Evolutionary conservation across 2,329 filamentous ascomycete genomes (phyloP).

Genomic region (Aspergillus oerlinghausenensis): DNA sequence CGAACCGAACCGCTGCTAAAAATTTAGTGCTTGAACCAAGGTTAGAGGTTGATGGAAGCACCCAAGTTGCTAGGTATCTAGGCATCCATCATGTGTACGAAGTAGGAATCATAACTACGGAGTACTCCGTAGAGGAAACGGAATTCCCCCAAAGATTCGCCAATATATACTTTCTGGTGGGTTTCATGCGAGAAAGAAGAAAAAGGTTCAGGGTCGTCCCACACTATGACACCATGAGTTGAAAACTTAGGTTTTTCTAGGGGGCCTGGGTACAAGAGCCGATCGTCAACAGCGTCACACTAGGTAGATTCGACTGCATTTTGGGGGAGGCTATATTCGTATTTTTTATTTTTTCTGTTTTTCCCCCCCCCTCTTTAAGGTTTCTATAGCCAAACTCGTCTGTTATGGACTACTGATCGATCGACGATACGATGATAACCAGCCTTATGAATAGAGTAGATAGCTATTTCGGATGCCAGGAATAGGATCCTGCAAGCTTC

Average conservation of each 20-base stretch:
- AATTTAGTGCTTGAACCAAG: not conserved
- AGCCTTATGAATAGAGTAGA: not conserved
- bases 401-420: not conserved
- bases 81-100: no score
- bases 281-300: not conserved
- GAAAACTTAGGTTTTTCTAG: conserved; percentile 2
- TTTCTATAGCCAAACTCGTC: not conserved
- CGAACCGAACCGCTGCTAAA: not conserved
- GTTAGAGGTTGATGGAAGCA: conserved; percentile 7
- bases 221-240: no score
- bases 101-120: not conserved
- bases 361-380: no score
- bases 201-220: no score
- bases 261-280: no score
- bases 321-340: not conserved
- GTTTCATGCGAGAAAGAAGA: not conserved
- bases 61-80: not conserved
- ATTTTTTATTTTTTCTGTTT: no score
- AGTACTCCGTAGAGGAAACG: not conserved
- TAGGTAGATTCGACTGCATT: no score
- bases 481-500: not conserved
- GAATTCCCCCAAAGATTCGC: conserved; percentile 2
- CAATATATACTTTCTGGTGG: not conserved
- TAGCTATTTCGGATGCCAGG: not conserved
- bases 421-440: not conserved